Evolutionary conservation across 2,329 filamentous ascomycete genomes (phyloP).

Genomic region (Colletotrichum tabaci): DNA sequence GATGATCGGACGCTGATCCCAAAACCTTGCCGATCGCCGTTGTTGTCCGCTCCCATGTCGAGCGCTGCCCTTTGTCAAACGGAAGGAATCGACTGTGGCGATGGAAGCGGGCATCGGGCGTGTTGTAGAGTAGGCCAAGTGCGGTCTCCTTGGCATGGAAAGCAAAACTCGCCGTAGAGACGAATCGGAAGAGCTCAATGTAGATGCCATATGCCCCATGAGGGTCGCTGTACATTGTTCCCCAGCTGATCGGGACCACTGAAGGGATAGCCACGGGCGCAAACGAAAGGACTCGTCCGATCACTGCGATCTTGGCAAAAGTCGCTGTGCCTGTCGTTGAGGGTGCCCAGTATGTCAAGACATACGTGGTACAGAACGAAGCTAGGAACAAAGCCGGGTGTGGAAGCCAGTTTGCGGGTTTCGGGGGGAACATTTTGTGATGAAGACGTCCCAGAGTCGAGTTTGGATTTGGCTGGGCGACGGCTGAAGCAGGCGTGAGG

Average conservation of each 20-base stretch:
- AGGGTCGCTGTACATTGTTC: constrained; percentile 58
- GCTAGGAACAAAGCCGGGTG: constrained; percentile 53
- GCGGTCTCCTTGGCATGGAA: constrained; percentile 63
- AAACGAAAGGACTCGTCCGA: constrained; percentile 58
- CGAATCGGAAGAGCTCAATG: constrained; percentile 61
- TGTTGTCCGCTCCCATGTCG: constrained; percentile 60
- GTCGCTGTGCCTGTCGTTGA: constrained; percentile 57
- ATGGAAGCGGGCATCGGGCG: constrained; percentile 63
- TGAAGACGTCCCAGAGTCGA: constrained; percentile 50
- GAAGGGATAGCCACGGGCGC: constrained; percentile 62
- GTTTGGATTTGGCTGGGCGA: constrained; percentile 47
- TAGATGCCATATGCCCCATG: constrained; percentile 58
- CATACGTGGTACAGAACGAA: constrained; percentile 54
- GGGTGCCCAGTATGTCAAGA: constrained; percentile 55
- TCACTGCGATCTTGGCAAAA: constrained; percentile 53
- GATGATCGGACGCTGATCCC: constrained; percentile 68
- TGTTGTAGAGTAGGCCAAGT: constrained; percentile 61
- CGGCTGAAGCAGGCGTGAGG: constrained; percentile 66
- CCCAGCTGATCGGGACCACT: constrained; percentile 65
- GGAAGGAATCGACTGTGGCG: constrained; percentile 63
- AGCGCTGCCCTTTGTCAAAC: constrained; percentile 61
- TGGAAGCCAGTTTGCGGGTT: constrained; percentile 62
- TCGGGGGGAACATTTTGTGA: constrained; percentile 53
- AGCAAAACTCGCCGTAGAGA: constrained; percentile 60
- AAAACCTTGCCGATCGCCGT: constrained; percentile 62